These are phyloP conservation scores for Daldinia sp. DNA, from an alignment of 2,329 filamentous ascomycete genomes.

Conservation along the genomic window DNA sequence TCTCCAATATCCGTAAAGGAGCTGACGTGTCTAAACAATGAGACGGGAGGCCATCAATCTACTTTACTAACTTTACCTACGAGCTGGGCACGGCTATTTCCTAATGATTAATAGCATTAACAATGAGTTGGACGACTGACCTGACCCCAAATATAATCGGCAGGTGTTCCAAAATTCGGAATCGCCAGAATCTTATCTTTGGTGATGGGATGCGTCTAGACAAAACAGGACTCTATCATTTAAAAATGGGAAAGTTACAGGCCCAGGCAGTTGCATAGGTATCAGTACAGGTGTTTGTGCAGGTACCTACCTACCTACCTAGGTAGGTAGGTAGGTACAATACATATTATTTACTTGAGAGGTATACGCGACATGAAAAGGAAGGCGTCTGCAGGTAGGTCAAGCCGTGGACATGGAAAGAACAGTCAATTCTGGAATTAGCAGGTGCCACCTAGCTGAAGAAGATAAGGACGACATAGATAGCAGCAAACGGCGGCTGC, in stretches of 20 bases:
- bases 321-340: not conserved
- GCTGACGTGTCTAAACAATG: constrained; percentile 25
- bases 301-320: not conserved
- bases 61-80: constrained; percentile 28
- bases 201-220: not conserved
- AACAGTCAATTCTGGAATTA: not conserved
- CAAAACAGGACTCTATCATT: not conserved
- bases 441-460: constrained; percentile 2
- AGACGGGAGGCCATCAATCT: constrained; percentile 12
- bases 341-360: not conserved
- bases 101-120: constrained; percentile 4
- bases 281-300: too few relatives aligned
- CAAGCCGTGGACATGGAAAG: constrained; percentile 17
- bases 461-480: too few relatives aligned
- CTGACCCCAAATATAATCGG: not conserved
- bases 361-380: constrained; percentile 8
- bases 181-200: not conserved
- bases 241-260: not conserved
- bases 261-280: not conserved
- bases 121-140: not conserved
- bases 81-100: constrained; percentile 14
- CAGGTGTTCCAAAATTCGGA: not conserved
- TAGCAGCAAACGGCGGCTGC: not conserved
- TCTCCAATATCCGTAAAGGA: constrained; percentile 24
- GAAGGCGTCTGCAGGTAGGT: constrained; percentile 6